Conservation (phyloP, 23 red algal genomes). For the Porphyridium purpureum region DNA sequence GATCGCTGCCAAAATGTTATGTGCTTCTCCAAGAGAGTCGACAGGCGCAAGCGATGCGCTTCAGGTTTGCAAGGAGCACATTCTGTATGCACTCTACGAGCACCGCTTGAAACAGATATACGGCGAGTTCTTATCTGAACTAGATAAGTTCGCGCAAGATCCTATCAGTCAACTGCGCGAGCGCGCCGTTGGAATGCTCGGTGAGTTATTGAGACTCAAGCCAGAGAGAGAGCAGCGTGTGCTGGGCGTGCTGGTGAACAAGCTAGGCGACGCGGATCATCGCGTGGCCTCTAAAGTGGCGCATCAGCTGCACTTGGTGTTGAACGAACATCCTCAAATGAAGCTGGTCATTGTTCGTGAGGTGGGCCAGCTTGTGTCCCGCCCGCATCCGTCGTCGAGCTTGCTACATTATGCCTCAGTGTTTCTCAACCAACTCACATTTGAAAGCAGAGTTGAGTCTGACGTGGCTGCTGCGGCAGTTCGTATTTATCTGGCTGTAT, state of each 20-base stretch:
- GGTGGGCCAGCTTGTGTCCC: conserved; percentile 26
- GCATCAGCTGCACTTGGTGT: conserved; percentile 34
- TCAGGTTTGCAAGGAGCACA: conserved; percentile 24
- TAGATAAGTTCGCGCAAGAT: conserved; percentile 41
- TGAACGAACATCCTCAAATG: conserved; percentile 56
- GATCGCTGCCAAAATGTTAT: not conserved
- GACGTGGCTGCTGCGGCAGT: too few relatives aligned
- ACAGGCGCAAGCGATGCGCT: too few relatives aligned
- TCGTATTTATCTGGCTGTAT: too few relatives aligned
- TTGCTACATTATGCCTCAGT: conserved; percentile 33
- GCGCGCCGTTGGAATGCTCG: conserved; percentile 21
- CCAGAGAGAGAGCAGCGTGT: conserved; percentile 66
- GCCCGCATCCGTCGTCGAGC: conserved; percentile 16
- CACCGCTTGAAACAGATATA: conserved; percentile 50
- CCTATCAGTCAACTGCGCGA: conserved; percentile 29
- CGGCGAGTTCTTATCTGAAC: conserved; percentile 18
- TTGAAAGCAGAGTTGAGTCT: too few relatives aligned
- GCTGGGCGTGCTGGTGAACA: conserved; percentile 67
- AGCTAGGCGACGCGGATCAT: conserved; percentile 64
- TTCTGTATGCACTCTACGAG: conserved; percentile 70
- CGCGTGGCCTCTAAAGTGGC: conserved; percentile 31
- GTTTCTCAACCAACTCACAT: conserved; percentile 43
- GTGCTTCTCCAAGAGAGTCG: too few relatives aligned
- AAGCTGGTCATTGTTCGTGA: conserved; percentile 36
- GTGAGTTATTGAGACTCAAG: conserved; percentile 51